Conservation (phyloP, 164 flowering plant species). For the Tetrastigma voinierianum region DNA sequence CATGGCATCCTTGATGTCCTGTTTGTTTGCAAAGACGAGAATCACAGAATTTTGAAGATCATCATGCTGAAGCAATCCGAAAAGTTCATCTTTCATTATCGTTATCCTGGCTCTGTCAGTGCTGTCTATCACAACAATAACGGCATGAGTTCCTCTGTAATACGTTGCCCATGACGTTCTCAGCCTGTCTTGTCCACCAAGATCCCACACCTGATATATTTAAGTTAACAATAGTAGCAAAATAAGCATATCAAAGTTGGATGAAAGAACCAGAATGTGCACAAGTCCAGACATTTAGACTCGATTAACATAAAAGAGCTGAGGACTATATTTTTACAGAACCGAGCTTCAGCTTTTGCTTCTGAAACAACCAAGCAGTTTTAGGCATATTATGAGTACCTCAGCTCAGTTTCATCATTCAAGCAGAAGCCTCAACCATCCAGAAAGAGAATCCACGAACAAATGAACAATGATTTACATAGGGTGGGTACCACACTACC, state of each 20-base stretch:
- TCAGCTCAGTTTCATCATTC: no score
- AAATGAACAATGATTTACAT: no score
- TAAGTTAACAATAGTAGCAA: constrained; percentile 1
- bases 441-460: no score
- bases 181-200: constrained; percentile 92
- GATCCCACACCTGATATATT: constrained; percentile 84
- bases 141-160: constrained; percentile 92
- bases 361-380: no score
- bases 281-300: no score
- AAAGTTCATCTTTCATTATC: constrained; percentile 92
- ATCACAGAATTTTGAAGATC: constrained; percentile 74
- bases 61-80: constrained; percentile 79
- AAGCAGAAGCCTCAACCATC: no score
- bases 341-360: no score
- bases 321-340: no score
- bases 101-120: constrained; percentile 85
- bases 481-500: no score
- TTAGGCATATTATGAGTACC: no score
- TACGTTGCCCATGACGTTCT: constrained; percentile 98
- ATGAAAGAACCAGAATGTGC: background rate
- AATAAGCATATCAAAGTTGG: background rate
- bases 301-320: background rate
- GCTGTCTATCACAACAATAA: constrained; percentile 91
- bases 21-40: constrained; percentile 89
- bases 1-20: constrained; percentile 94